Conservation (phyloP, 1,284 basidiomycete species). For the Macrocystidia cucumis region DNA sequence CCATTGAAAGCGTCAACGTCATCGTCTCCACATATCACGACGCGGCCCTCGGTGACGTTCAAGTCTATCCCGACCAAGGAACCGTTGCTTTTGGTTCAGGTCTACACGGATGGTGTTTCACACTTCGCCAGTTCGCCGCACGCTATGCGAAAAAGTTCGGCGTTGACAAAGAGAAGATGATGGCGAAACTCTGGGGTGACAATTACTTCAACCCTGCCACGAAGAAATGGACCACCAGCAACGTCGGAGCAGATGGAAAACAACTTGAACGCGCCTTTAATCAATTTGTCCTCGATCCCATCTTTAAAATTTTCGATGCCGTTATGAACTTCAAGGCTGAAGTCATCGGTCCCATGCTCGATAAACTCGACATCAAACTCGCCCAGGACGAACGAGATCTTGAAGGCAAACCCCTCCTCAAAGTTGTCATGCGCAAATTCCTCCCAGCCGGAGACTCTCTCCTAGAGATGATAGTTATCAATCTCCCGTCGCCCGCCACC, state of each 20-base stretch:
- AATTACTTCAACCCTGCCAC: constrained; percentile 99
- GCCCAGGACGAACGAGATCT: constrained; percentile 88
- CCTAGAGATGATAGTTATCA: constrained; percentile 99
- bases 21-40: constrained; percentile 99
- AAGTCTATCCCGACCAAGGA: constrained; percentile 98
- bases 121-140: constrained; percentile 93
- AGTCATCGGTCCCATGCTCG: constrained; percentile 76
- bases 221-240: constrained; percentile 92
- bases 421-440: constrained; percentile 99
- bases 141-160: constrained; percentile 99
- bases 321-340: constrained; percentile 99
- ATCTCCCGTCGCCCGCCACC: constrained; percentile 94
- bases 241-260: constrained; percentile 78
- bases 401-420: constrained; percentile 96
- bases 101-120: constrained; percentile 99
- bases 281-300: constrained; percentile 97
- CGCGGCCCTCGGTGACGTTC: constrained; percentile 91
- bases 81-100: constrained; percentile 99
- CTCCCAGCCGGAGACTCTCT: constrained; percentile 98
- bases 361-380: constrained; percentile 96
- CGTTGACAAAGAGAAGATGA: constrained; percentile 99
- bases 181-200: constrained; percentile 98
- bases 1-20: constrained; percentile 98
- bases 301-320: constrained; percentile 97
- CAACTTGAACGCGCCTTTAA: constrained; percentile 91